phyloP scores from a whole-genome alignment of 306 rosid species.

The Senna tora region DNA sequence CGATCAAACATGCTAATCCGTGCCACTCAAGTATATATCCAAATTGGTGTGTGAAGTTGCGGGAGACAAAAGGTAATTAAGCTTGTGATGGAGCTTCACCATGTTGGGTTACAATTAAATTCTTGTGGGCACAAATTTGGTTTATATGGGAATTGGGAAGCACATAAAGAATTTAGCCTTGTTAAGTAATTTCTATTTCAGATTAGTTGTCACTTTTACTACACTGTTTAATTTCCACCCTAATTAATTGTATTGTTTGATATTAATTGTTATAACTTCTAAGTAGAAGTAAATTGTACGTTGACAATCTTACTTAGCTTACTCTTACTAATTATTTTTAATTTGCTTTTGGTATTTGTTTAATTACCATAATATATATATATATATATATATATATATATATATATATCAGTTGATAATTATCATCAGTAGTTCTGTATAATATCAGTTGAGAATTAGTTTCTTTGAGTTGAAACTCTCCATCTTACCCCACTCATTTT shows the following conservation, averaged over 20 bases:
- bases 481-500: not conserved
- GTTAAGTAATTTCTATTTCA: not conserved
- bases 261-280: not conserved
- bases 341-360: not conserved
- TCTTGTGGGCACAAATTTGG: not conserved
- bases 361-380: no score
- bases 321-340: not conserved
- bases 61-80: conserved; percentile 29
- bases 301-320: not conserved
- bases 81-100: conserved; percentile 25
- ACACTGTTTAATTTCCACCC: not conserved
- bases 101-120: not conserved
- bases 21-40: conserved; percentile 17
- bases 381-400: no score
- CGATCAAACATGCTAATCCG: conserved; percentile 14
- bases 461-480: not conserved
- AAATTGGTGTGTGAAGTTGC: conserved; percentile 21
- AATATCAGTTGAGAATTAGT: not conserved
- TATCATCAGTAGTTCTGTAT: not conserved
- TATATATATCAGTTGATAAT: no score
- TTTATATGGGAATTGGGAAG: not conserved
- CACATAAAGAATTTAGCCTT: not conserved
- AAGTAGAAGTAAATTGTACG: not conserved
- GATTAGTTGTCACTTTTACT: not conserved
- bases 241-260: not conserved